These are phyloP conservation scores for Aristolochia californica DNA, from an alignment of 164 flowering plant genomes.

Conservation along the genomic window DNA sequence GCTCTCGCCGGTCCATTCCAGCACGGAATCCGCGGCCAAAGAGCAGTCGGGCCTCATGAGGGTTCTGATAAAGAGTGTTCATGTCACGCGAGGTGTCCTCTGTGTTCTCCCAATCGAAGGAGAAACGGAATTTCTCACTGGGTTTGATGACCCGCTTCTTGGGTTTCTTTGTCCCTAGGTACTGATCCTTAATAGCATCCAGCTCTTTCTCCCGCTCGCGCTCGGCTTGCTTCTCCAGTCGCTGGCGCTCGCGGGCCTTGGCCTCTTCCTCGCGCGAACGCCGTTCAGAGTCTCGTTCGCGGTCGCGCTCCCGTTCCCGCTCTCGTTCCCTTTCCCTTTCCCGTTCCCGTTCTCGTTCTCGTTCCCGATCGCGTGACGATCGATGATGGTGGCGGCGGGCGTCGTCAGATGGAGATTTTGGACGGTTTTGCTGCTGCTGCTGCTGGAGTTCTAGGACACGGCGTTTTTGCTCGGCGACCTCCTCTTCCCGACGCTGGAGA, in stretches of 20 bases:
- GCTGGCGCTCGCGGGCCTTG: constrained; percentile 33
- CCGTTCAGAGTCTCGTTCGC: constrained; percentile 9
- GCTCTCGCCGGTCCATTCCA: constrained; percentile 88
- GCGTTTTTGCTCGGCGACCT: constrained; percentile 29
- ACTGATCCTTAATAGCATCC: constrained; percentile 86
- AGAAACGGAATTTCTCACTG: constrained; percentile 86
- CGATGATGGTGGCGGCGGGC: constrained; percentile 24
- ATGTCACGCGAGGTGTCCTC: constrained; percentile 88
- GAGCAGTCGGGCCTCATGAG: constrained; percentile 83
- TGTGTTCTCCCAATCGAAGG: constrained; percentile 95
- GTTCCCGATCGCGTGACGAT: constrained; percentile 23
- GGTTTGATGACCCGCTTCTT: constrained; percentile 87
- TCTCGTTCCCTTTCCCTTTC: constrained; percentile 36
- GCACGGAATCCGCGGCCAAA: constrained; percentile 91
- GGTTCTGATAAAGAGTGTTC: constrained; percentile 78
- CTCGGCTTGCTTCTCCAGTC: constrained; percentile 18
- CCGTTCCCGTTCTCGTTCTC: constrained; percentile 44
- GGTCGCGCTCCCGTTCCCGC: constrained; percentile 40
- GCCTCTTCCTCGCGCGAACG: constrained; percentile 36
- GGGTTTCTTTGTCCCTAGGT: constrained; percentile 82
- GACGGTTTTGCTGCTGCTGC: constrained; percentile 6
- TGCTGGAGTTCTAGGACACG: constrained; percentile 10
- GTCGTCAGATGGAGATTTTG: constrained; percentile 4
- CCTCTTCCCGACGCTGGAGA: constrained; percentile 48
- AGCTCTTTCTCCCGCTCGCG: constrained; percentile 24